Evolutionary conservation across 441 rosid genomes (phyloP).

Genomic region (Bocquillonia castaneifolia): DNA sequence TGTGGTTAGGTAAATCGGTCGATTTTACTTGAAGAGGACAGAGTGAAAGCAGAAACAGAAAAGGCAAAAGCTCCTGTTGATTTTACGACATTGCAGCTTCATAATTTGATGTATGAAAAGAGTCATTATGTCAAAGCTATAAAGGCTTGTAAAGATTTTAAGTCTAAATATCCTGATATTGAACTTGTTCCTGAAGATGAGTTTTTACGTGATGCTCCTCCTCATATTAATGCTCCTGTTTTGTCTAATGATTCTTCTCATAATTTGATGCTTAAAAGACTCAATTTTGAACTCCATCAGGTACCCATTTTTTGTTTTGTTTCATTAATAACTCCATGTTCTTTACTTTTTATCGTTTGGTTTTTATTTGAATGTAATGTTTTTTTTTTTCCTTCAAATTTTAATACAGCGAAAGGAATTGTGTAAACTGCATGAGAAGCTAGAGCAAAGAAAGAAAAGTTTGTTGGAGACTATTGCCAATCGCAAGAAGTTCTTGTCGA

Average conservation of each 20-base stretch:
- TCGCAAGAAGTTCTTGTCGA: constrained; percentile 75
- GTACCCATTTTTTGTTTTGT: constrained; percentile 26
- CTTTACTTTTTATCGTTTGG: neutral
- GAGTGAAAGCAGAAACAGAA: constrained; percentile 66
- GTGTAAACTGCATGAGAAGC: constrained; percentile 59
- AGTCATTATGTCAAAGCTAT: constrained; percentile 78
- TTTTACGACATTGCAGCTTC: constrained; percentile 70
- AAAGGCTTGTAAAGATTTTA: constrained; percentile 75
- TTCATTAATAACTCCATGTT: neutral
- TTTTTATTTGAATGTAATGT: neutral
- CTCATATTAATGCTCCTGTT: constrained; percentile 50
- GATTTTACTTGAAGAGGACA: constrained; percentile 71
- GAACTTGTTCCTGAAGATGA: constrained; percentile 82
- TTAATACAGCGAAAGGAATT: constrained; percentile 82
- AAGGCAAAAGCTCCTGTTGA: constrained; percentile 73
- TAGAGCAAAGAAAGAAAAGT: constrained; percentile 64
- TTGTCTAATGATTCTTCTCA: constrained; percentile 52
- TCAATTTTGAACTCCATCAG: constrained; percentile 83
- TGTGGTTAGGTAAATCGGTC: constrained; percentile 58
- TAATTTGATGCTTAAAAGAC: constrained; percentile 79
- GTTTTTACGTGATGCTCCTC: constrained; percentile 64
- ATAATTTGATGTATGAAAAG: constrained; percentile 89
- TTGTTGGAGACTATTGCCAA: constrained; percentile 70
- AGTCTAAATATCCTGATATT: constrained; percentile 70
- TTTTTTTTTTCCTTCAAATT: neutral